Percentiles rank a stretch among this genome's conserved stretches.
Evolutionary conservation across 2,329 filamentous ascomycete species (phyloP).

Genomic region (Diaporthe sp.): DNA sequence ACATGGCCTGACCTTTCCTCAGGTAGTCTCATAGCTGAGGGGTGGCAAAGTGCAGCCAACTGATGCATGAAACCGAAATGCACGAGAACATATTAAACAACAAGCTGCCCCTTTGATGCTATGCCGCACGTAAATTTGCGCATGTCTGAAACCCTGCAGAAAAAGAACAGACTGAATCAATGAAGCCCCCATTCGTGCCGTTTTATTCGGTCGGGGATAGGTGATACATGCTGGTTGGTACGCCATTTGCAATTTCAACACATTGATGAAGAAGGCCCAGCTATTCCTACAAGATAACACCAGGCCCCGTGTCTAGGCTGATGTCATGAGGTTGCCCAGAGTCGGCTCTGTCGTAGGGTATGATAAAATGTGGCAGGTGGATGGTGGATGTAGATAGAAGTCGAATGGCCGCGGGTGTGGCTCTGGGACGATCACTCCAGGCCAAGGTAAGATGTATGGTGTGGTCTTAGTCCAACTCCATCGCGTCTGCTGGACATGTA

Average conservation of each 20-base stretch:
- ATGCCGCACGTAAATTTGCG: background rate
- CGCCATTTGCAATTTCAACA: background rate
- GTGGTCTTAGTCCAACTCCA: constrained; percentile 27
- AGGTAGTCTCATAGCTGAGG: background rate
- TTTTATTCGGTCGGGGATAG: background rate
- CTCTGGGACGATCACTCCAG: background rate
- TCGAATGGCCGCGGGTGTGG: background rate
- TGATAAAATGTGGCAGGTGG: background rate
- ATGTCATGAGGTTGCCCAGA: background rate
- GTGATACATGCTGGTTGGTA: constrained; percentile 27
- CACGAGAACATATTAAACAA: constrained; percentile 5
- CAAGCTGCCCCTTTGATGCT: constrained; percentile 23
- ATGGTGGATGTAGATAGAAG: background rate
- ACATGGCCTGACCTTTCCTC: background rate
- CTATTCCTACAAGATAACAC: constrained; percentile 16
- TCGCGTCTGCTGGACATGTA: constrained; percentile 19
- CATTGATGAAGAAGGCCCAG: background rate
- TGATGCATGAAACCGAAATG: constrained; percentile 7
- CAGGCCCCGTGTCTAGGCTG: background rate
- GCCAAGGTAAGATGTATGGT: background rate
- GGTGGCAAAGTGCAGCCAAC: background rate
- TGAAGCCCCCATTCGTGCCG: background rate
- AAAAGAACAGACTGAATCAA: constrained; percentile 4
- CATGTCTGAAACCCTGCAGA: constrained; percentile 10
- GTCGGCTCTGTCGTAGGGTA: background rate